Conservation (phyloP, 2,329 filamentous ascomycete genomes). For the Pseudogymnoascus verrucosus region DNA sequence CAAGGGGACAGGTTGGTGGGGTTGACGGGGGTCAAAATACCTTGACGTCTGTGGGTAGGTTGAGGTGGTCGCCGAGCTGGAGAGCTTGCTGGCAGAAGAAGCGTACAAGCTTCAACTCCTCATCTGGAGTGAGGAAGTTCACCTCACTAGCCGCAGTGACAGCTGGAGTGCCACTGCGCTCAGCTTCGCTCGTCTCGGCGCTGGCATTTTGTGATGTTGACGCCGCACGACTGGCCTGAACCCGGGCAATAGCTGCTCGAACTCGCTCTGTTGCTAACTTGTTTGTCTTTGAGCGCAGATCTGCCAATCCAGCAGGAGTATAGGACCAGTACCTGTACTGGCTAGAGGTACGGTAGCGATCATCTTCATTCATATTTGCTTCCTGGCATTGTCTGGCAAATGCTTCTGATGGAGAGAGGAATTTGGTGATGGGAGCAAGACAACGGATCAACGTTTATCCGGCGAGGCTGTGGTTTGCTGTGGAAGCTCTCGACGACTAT, state of each 20-base stretch:
- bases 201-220: slow-evolving; percentile 18
- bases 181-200: slow-evolving; percentile 24
- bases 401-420: background rate
- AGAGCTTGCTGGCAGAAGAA: slow-evolving; percentile 63
- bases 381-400: background rate
- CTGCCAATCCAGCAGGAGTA: slow-evolving; percentile 61
- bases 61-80: slow-evolving; percentile 50
- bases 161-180: slow-evolving; percentile 27
- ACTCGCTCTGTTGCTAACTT: slow-evolving; percentile 63
- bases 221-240: slow-evolving; percentile 31
- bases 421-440: background rate
- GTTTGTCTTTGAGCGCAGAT: slow-evolving; percentile 73
- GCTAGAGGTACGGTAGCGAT: slow-evolving; percentile 79
- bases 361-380: slow-evolving; percentile 56
- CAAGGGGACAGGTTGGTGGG: slow-evolving; percentile 35
- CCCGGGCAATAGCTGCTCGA: slow-evolving; percentile 46
- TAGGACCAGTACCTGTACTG: slow-evolving; percentile 94
- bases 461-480: background rate
- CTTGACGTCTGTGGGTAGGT: slow-evolving; percentile 52
- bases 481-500: background rate
- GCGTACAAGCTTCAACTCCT: slow-evolving; percentile 73
- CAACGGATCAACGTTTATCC: background rate
- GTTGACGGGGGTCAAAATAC: slow-evolving; percentile 48
- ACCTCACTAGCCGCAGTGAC: slow-evolving; percentile 38
- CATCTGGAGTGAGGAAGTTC: slow-evolving; percentile 74